Evolutionary conservation across 768 basidiomycete genomes (phyloP), one percentile per base, ranked within the genome.

Genomic region (Leucosporidium scottii): DNA sequence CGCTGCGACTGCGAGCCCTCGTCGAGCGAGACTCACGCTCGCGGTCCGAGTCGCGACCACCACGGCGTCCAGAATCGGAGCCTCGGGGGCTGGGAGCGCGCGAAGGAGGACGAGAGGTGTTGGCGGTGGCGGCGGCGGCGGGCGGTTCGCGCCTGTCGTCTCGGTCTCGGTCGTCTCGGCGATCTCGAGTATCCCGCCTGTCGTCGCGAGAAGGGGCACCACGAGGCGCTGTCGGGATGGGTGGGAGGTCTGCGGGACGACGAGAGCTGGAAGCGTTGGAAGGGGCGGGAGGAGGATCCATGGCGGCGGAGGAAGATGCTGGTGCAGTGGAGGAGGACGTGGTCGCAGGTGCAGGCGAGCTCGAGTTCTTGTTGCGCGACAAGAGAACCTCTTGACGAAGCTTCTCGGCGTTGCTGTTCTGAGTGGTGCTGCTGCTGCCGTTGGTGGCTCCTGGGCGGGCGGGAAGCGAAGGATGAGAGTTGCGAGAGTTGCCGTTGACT

Each of bases 211-310:
- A 17, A 44, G 10, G 8, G 15, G 39, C 39, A 8, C 39, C 39
- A 15, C 39, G 39, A 44, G 39, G 39, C 8, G 39, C 39, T 44
- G 39, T 44, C 15, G 39, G 39, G 39, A 44, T 39, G 31, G 30
- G 4, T 48, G n/a, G 18, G 13, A 1, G 15, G 59, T 47, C 3
- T 58, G 21, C 15, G 21, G 55, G 55, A 9, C 39, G 39, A 12
- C 55, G 55, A 23, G 55, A 34, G 17, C 30, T 18, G 18, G 55
- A 7, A 18, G 20, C 15, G 30, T 10, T 44, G 15, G 68, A 64
- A 15, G 57, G 67, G 20, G 56, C 55, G 0, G 64, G 56, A 21
- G 59, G 69, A 25, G 63, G 69, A 25, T 72, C 73, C 71, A 61
- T 70, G 28, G 59, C 31, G 58, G 57, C 68, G 57, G 51, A 60